Evolutionary conservation across 2,329 filamentous ascomycete species (phyloP), one percentile per base, ranked within the genome.

Genomic region (Colletotrichum simmondsii): DNA sequence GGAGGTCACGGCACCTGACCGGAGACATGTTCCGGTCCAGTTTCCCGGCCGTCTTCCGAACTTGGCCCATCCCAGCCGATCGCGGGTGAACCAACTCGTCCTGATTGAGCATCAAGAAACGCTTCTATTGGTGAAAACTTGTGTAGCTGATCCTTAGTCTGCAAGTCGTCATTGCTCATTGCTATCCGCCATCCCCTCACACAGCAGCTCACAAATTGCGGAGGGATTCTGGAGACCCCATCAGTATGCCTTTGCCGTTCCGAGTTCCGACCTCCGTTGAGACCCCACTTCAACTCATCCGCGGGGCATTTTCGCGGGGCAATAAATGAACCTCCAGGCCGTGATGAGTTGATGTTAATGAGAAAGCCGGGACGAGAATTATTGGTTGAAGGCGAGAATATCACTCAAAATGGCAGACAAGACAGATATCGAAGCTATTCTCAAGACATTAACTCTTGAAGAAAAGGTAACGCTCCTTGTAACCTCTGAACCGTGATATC

Each of bases 381-480:
- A 5, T 64, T n/a, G 8, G 32, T 6, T 35, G n/a, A 22, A 10
- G 12, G 5, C 35, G 11, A n/a, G 24, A 11, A 14, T 32, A 19
- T 7, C 12, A 26, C 7, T 54, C 24, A 58, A 49, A 58, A 71
- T 71, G 64, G 52, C 68, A 14, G 58, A 68, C 7, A 71, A 46
- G 22, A 71, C 64, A 24, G 64, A 71, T 28, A 53, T 80, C 1
- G 74, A 75, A 35, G 76, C 77, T 28, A 77, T 80, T 57, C 74
- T 80, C 67, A 75, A 78, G 49, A 78, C 75, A 62, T 75, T 80
- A 71, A 78, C 76, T 49, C 78, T 80, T 58, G 79, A 80, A 71
- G 79, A 80, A 61, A 80, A 80, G 76, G 79, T 77, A 11, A 7
- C 1, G 16, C 19, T 42, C 7, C 37, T 42, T 6, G 37, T 35